Base-by-base conservation (phyloP, 2,329 filamentous ascomycete species). In the Colletotrichum kahawae region DNA sequence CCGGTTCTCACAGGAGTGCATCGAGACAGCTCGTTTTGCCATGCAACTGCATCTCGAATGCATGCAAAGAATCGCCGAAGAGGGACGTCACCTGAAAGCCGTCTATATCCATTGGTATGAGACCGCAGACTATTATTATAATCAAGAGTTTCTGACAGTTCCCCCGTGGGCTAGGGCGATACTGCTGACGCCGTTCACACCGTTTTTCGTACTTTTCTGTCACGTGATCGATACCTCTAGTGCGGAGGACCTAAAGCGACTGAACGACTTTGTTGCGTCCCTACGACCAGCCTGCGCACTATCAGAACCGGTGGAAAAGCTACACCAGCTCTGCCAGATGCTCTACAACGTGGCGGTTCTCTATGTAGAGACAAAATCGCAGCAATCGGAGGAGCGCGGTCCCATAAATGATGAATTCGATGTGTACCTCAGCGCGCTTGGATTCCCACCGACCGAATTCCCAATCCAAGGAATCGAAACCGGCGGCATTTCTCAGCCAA, bases 401-500 rank as follows among this genome's bases (percentile, higher is more conserved):
- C 86, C 87, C 7, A 88, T 91, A 4, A 89, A 89, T 2, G 87
- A 90, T 72, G 90, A 92, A 78, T 92, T 94, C 75, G 91, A 93
- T 77, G 89, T 90, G 72, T 94, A 93, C 78, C 85, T 94, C 2
- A 90, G 87, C 78, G 91, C 92, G 27, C 85, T 94, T 18, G 92
- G 92, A 0, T 87, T 93, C 74, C 90, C 92, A 76, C 89, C 89
- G 67, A 80, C 79, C 77, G 43, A 80, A 77, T 77, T 73, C 76
- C 34, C 72, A 65, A 48, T 79, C 70, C 71, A 29, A 75, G 56
- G 67, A 57, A 78, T 77, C 6, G 84, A 82, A 31, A 82, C 85
- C 65, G 79, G 82, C 10, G 65, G 78, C 24, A 79, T 82, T 71
- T 77, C 78, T 48, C 77, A 81, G 33, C 75, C 78, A 16, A 70